Base-by-base conservation (phyloP, 2,329 filamentous ascomycete genomes). In the Celoporthe dispersa region DNA sequence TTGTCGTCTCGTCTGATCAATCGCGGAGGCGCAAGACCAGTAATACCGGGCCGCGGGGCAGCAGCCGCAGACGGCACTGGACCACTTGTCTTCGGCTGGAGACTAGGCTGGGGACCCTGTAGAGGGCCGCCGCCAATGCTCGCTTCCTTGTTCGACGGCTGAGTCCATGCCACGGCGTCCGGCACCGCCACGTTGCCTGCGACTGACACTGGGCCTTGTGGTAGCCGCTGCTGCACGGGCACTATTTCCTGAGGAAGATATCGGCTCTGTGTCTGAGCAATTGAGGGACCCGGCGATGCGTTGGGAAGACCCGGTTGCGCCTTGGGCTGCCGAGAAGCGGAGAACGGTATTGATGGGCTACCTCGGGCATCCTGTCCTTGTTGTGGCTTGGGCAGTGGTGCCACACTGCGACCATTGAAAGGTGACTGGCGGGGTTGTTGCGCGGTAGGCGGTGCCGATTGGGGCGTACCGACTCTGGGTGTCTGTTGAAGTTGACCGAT, bases 361-460 rank as follows among this genome's bases (percentile, higher is more conserved):
- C 39, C 53, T 33, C 62, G 62, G 14, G 37, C 39, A 33, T 64
- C 62, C n/a, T 64, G 62, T 51, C 41, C 70, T 63, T 63, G 51
- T 61, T 72, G 70, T 48, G 66, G 70, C 62, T 70, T 66, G 14
- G 70, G 51, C 16, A 72, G 48, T 11, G 68, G 55, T 37, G 65
- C 53, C 51, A 70, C 48, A 48, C 59, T 64, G n/a, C 60, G 65
- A 16, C 65, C 68, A 53, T 31, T 66, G 41, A 72, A 72, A 16
- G 70, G 68, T 64, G 70, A 68, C 62, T 72, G 70, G 5, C 68
- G 68, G 12, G 59, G 68, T 64, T 72, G 68, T 22, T 72, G 68
- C 9, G 70, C 35, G 25, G 28, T 66, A 28, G 65, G 25, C 4
- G 39, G 39, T 16, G 33, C 33, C 25, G 70, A 53, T 55, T 72